These are phyloP conservation scores for Acanthamoeba castellanii DNA, from an alignment of 208 protist species.

Conservation along the genomic window DNA sequence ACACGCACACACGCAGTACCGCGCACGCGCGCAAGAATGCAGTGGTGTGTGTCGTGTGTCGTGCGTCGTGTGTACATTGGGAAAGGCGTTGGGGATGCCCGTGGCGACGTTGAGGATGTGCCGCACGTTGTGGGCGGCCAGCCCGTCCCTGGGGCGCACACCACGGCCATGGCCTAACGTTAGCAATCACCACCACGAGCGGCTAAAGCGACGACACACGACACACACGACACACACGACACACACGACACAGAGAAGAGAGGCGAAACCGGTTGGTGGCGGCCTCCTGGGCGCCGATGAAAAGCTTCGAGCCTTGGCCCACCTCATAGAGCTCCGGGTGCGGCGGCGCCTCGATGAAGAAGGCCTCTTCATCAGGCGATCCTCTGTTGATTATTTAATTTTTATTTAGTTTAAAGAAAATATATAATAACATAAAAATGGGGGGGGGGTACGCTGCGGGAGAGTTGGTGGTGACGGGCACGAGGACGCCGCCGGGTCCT, in stretches of 20 bases:
- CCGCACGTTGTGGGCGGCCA: not conserved
- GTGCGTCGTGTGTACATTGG: not conserved
- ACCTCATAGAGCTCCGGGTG: slow-evolving; percentile 58
- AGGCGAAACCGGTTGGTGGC: slow-evolving; percentile 43
- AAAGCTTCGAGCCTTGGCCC: not conserved
- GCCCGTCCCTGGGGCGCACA: slow-evolving; percentile 7
- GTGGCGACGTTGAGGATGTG: slow-evolving; percentile 68
- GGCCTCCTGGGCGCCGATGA: slow-evolving; percentile 50
- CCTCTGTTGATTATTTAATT: not conserved
- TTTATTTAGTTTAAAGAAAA: too few species aligned
- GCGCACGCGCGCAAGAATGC: not conserved
- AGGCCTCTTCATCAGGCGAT: not conserved
- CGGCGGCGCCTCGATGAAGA: slow-evolving; percentile 53
- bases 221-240: too few species aligned
- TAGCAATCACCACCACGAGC: not conserved
- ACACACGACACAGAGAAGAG: not conserved
- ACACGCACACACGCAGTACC: not conserved
- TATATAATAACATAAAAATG: not conserved
- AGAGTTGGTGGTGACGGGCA: not conserved
- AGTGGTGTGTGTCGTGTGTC: too few species aligned
- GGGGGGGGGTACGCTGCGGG: not conserved
- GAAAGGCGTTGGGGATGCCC: slow-evolving; percentile 37
- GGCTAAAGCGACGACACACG: not conserved
- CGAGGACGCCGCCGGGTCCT: not conserved
- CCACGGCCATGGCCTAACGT: not conserved